Evolutionary conservation across 352 stramenopile species (phyloP).

Genomic region (Globisporangium splendens): DNA sequence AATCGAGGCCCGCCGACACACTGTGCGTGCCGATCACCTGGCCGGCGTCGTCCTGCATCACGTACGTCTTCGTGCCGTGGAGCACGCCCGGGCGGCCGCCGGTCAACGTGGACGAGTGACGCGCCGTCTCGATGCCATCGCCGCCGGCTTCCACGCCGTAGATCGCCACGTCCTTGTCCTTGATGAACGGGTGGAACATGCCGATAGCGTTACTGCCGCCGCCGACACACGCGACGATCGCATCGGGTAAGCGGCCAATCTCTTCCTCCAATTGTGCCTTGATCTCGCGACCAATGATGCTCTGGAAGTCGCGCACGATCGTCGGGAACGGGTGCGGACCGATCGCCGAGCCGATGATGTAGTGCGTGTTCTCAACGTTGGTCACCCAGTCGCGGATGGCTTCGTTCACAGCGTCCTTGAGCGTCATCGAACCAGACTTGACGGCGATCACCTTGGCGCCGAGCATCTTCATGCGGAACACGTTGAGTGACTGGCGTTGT

Average conservation of each 20-base stretch:
- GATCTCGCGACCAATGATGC: slow-evolving; percentile 94
- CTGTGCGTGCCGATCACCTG: slow-evolving; percentile 96
- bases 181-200: slow-evolving; percentile 97
- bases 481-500: slow-evolving; percentile 96
- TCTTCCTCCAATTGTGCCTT: slow-evolving; percentile 93
- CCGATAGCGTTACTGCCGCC: slow-evolving; percentile 99
- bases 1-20: slow-evolving; percentile 96
- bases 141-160: slow-evolving; percentile 97
- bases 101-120: slow-evolving; percentile 95
- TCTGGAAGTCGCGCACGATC: slow-evolving; percentile 98
- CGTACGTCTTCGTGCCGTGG: slow-evolving; percentile 96
- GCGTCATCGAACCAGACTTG: slow-evolving; percentile 93
- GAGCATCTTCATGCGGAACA: slow-evolving; percentile 99
- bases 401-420: slow-evolving; percentile 99
- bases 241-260: slow-evolving; percentile 93
- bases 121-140: slow-evolving; percentile 83
- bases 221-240: slow-evolving; percentile 96
- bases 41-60: slow-evolving; percentile 95
- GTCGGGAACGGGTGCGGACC: slow-evolving; percentile 97
- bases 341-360: slow-evolving; percentile 98
- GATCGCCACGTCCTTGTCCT: slow-evolving; percentile 91
- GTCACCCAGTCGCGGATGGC: slow-evolving; percentile 98
- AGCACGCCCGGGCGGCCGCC: slow-evolving; percentile 94
- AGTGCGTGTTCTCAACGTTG: slow-evolving; percentile 98
- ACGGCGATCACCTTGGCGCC: slow-evolving; percentile 97